Evolutionary conservation across 768 basidiomycete genomes (phyloP).

Genomic region (Pholiota molesta): DNA sequence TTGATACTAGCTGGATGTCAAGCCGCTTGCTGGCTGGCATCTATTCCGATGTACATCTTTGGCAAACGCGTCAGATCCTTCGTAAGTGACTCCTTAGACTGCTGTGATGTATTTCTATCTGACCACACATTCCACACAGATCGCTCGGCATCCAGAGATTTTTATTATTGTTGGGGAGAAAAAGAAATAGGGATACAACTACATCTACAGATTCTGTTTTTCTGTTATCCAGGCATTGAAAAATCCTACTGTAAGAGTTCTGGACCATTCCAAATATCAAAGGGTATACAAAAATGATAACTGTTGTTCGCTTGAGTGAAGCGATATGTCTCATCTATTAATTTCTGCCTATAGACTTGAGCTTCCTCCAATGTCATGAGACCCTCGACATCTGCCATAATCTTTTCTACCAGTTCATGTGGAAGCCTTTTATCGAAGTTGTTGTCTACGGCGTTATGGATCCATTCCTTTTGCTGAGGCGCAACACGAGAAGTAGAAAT

Average conservation of each 20-base stretch:
- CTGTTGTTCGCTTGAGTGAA: conserved; percentile 45
- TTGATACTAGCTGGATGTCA: conserved; percentile 43
- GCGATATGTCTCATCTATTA: conserved; percentile 34
- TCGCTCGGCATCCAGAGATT: conserved; percentile 27
- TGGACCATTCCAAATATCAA: conserved; percentile 48
- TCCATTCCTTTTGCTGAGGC: conserved; percentile 55
- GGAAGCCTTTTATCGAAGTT: conserved; percentile 40
- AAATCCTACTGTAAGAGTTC: conserved; percentile 18
- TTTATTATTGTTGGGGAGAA: conserved; percentile 23
- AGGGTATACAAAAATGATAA: conserved; percentile 53
- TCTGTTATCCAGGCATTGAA: background rate
- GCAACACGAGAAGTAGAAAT: conserved; percentile 46
- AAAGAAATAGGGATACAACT: background rate
- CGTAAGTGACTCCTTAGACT: conserved; percentile 30
- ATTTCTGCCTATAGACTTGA: conserved; percentile 28
- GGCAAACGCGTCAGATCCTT: conserved; percentile 45
- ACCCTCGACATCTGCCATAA: conserved; percentile 41
- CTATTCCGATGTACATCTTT: conserved; percentile 46
- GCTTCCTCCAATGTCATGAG: conserved; percentile 43
- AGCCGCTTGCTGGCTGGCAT: conserved; percentile 42
- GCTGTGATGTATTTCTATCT: background rate
- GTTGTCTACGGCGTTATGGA: conserved; percentile 38
- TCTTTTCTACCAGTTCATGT: conserved; percentile 44
- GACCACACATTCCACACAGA: conserved; percentile 17
- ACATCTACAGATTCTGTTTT: background rate